These are phyloP conservation scores for Clausena lansium DNA, from an alignment of 345 rosid species.

Conservation along the genomic window DNA sequence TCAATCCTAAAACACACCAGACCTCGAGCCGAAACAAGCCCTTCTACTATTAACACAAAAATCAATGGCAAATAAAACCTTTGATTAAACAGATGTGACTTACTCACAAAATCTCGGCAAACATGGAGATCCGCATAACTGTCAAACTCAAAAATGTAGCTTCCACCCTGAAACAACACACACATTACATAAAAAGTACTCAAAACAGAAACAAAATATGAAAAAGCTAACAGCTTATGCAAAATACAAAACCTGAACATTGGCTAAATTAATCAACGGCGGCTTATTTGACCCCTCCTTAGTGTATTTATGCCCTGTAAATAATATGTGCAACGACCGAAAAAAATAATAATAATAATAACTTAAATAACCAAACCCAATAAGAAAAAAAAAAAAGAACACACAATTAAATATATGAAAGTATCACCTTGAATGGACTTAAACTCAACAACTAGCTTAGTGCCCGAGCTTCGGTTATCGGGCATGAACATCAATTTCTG, in stretches of 20 bases:
- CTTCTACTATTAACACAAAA: background rate
- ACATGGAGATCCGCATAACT: constrained; percentile 68
- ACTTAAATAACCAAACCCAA: too few relatives aligned
- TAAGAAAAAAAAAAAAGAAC: background rate
- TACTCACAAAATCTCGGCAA: constrained; percentile 87
- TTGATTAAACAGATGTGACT: constrained; percentile 16
- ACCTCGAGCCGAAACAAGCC: too few relatives aligned
- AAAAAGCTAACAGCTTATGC: constrained; percentile 2
- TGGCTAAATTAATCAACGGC: constrained; percentile 83
- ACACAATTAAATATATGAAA: background rate
- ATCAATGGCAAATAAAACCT: background rate
- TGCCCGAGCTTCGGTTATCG: constrained; percentile 56
- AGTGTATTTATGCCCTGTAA: constrained; percentile 66
- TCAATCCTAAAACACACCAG: too few relatives aligned
- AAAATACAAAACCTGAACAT: constrained; percentile 48
- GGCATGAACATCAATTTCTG: constrained; percentile 66
- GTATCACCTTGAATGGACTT: constrained; percentile 58
- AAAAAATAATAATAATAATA: too few relatives aligned
- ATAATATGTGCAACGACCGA: background rate
- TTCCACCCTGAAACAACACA: constrained; percentile 52
- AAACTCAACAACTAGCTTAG: constrained; percentile 67
- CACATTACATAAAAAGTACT: background rate
- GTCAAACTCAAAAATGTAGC: constrained; percentile 83
- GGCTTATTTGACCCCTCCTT: constrained; percentile 84
- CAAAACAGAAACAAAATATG: background rate